Conservation (phyloP, 2,329 filamentous ascomycete species). For the Aspergillus udagawae region DNA sequence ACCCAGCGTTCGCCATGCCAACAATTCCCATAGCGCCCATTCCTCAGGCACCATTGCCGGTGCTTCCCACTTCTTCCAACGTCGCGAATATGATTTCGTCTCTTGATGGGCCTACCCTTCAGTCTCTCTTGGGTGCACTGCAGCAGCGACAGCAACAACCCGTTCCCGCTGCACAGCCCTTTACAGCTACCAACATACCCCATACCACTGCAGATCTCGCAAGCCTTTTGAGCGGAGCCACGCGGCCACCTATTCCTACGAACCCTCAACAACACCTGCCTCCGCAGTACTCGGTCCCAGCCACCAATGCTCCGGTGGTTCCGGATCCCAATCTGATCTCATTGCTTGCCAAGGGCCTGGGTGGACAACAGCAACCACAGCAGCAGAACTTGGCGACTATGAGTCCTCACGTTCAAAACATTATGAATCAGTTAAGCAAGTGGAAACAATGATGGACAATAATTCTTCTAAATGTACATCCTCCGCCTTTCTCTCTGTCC, state of each 20-base stretch:
- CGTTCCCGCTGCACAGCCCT: slow-evolving; percentile 32
- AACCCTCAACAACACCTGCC: slow-evolving; percentile 26
- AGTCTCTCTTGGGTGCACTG: slow-evolving; percentile 64
- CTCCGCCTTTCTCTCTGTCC: slow-evolving; percentile 13
- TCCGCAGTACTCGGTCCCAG: slow-evolving; percentile 28
- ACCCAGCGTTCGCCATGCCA: slow-evolving; percentile 36
- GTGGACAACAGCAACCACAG: slow-evolving; percentile 31
- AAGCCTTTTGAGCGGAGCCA: slow-evolving; percentile 37
- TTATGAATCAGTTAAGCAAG: slow-evolving; percentile 46
- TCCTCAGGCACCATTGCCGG: slow-evolving; percentile 30
- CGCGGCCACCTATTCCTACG: slow-evolving; percentile 32
- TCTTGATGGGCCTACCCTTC: slow-evolving; percentile 66
- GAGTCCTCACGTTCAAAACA: slow-evolving; percentile 43
- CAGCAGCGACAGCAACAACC: slow-evolving; percentile 39
- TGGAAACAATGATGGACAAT: slow-evolving; percentile 41
- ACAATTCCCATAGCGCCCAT: slow-evolving; percentile 28
- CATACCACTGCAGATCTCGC: slow-evolving; percentile 37
- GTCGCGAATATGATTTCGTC: slow-evolving; percentile 63
- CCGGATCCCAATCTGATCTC: slow-evolving; percentile 37
- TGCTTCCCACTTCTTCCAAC: slow-evolving; percentile 44
- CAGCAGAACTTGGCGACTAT: slow-evolving; percentile 31
- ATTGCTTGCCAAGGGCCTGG: slow-evolving; percentile 35
- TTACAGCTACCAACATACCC: slow-evolving; percentile 29
- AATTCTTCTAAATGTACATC: slow-evolving; percentile 17
- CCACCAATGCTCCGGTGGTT: slow-evolving; percentile 23